Percentiles rank a stretch among this genome's conserved stretches.
phyloP scores from a whole-genome alignment of 1,284 basidiomycete genomes.

The Rhodotorula sp. region DNA sequence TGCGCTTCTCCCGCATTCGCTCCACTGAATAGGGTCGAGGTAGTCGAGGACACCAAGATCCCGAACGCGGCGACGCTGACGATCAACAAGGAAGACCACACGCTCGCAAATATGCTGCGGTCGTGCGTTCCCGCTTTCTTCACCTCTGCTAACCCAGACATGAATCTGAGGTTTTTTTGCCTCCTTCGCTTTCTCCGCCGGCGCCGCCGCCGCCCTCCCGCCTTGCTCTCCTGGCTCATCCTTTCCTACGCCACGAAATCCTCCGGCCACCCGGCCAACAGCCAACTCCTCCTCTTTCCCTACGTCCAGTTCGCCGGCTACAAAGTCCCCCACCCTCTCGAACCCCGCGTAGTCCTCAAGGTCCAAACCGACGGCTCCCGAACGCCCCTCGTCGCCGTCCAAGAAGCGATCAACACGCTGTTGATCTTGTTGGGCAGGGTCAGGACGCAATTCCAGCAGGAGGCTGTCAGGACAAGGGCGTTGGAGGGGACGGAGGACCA shows the following conservation, averaged over 20 bases:
- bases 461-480: conserved; percentile 46
- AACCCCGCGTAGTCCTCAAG: conserved; percentile 89
- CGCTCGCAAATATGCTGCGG: conserved; percentile 91
- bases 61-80: conserved; percentile 94
- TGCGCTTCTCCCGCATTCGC: not conserved
- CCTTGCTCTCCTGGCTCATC: not conserved
- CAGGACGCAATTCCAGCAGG: conserved; percentile 53
- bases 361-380: conserved; percentile 88
- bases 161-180: too few species aligned
- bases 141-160: too few species aligned
- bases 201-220: too few species aligned
- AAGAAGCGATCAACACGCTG: conserved; percentile 77
- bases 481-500: conserved; percentile 20
- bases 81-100: conserved; percentile 95
- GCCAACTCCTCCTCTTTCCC: conserved; percentile 80
- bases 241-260: not conserved
- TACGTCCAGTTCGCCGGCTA: conserved; percentile 93
- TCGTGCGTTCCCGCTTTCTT: conserved; percentile 62
- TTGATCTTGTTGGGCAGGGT: conserved; percentile 66
- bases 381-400: conserved; percentile 78
- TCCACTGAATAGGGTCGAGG: conserved; percentile 65
- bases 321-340: conserved; percentile 94
- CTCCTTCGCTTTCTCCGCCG: not conserved
- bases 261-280: conserved; percentile 45
- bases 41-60: conserved; percentile 93